These are phyloP conservation scores for Phytopythium ostracodes DNA, from an alignment of 352 stramenopile species.

Conservation along the genomic window DNA sequence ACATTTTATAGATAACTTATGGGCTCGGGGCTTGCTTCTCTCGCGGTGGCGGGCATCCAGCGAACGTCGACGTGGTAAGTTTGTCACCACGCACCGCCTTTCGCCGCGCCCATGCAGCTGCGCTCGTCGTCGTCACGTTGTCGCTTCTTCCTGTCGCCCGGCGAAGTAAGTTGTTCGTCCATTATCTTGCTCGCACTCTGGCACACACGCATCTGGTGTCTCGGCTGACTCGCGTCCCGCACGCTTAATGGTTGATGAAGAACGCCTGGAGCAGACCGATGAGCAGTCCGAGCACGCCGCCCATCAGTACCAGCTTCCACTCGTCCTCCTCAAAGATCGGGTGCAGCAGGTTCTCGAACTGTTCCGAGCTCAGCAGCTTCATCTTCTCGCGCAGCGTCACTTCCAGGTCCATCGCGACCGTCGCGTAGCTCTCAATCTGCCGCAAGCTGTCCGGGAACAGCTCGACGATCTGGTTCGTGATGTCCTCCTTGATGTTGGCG, in stretches of 20 bases:
- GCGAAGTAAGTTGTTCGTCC: not conserved
- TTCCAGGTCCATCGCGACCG: constrained; percentile 89
- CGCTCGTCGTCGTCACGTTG: not conserved
- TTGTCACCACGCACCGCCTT: not conserved
- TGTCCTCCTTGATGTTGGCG: constrained; percentile 83
- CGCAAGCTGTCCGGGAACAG: constrained; percentile 85
- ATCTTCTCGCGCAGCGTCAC: constrained; percentile 92
- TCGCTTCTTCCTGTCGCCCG: not conserved
- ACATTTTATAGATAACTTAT: constrained; percentile 55
- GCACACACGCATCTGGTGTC: not conserved
- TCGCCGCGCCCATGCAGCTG: not conserved
- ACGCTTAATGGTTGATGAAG: constrained; percentile 71
- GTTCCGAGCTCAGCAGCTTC: constrained; percentile 75
- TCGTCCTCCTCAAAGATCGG: constrained; percentile 99
- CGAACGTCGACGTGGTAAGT: not conserved
- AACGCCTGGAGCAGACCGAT: constrained; percentile 93
- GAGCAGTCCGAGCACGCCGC: constrained; percentile 89
- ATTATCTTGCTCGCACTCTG: not conserved
- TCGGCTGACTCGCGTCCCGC: not conserved
- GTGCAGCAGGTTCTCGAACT: constrained; percentile 96
- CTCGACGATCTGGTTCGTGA: constrained; percentile 85
- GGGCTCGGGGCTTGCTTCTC: not conserved
- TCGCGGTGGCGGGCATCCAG: not conserved
- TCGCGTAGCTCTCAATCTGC: constrained; percentile 93
- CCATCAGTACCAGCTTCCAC: constrained; percentile 97